A percentile compares a stretch with the other conserved stretches of the same genome.
Evolutionary conservation across 2,329 filamentous ascomycete genomes (phyloP).

Genomic region (Ilyonectria mors-panacis): DNA sequence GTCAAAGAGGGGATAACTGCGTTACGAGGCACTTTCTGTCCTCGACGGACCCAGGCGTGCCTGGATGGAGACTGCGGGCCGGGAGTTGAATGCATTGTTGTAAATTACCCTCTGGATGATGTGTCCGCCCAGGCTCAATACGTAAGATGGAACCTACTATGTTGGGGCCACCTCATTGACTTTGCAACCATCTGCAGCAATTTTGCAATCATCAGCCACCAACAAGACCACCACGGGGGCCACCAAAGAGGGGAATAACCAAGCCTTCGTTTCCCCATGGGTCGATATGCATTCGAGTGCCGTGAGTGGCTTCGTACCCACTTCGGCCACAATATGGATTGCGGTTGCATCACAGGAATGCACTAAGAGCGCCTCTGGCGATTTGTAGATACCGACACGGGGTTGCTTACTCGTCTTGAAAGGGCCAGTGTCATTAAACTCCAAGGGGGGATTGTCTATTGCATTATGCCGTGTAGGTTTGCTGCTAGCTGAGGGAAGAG

Average conservation of each 20-base stretch:
- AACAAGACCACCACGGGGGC: slow-evolving; percentile 4
- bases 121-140: slow-evolving; percentile 11
- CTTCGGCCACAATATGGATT: slow-evolving; percentile 23
- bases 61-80: not conserved
- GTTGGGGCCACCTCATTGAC: slow-evolving; percentile 15
- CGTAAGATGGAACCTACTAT: slow-evolving; percentile 21
- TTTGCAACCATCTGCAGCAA: not conserved
- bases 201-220: slow-evolving; percentile 7
- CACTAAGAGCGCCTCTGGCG: slow-evolving; percentile 5
- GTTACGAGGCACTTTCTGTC: slow-evolving; percentile 1
- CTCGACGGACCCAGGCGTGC: slow-evolving; percentile 8
- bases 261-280: slow-evolving; percentile 11
- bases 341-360: slow-evolving; percentile 26
- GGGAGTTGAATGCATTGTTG: slow-evolving; percentile 10
- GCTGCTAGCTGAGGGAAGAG: slow-evolving; percentile 18
- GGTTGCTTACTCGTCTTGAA: slow-evolving; percentile 3
- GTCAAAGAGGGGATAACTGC: not conserved
- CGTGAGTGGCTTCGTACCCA: slow-evolving; percentile 27
- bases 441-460: not conserved
- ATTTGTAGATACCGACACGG: slow-evolving; percentile 7
- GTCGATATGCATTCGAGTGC: slow-evolving; percentile 18
- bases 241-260: slow-evolving; percentile 10
- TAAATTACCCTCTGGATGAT: slow-evolving; percentile 12
- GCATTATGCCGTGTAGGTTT: not conserved
- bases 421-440: slow-evolving; percentile 13